Evolutionary conservation across 2,329 filamentous ascomycete species (phyloP), one percentile per base, ranked within the genome.

Genomic region (Cladosporium sp.): DNA sequence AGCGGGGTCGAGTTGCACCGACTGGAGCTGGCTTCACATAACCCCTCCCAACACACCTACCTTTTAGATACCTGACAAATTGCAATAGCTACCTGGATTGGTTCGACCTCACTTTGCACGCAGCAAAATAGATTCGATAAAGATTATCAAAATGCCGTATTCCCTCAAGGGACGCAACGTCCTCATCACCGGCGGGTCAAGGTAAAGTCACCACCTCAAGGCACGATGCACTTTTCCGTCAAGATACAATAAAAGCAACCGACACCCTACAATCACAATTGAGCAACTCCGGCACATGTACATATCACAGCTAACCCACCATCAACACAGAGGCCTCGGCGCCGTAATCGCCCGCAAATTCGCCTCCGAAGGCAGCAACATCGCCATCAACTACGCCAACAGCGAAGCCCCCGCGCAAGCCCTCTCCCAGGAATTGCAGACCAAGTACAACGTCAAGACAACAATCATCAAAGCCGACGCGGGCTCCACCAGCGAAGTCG

Each of bases 311-410:
- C 22, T 9, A 20, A 17, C 8, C 13, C 36, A 18, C 18, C 18
- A 38, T 50, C 52, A 15, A 53, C 22, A 27, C 51, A 82, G 87
- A 57, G 88, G 88, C 2, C 78, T 92, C 27, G 88, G 88, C 30
- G 87, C 85, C 39, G 74, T 84, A 3, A 76, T 88, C 3, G 79
- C 78, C 34, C 77, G 79, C 50, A 80, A 83, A 27, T 88, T 91
- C 59, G 86, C 86, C 7, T 70, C 76, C 18, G 75, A 84, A 60
- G 85, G 86, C 41, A 80, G 80, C 63, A 84, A 86, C 51, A 73
- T 92, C 8, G 80, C 82, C 7, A 79, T 93, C 64, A 92, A 91
- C 70, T 92, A 89, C 68, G 75, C 78, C 67, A 80, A 76, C 55
- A 83, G 80, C 64, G 67, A 73, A 30, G 75, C 77, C 15, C 75